Base-by-base conservation (phyloP, 306 rosid species). In the Citrullus mucosospermus region DNA sequence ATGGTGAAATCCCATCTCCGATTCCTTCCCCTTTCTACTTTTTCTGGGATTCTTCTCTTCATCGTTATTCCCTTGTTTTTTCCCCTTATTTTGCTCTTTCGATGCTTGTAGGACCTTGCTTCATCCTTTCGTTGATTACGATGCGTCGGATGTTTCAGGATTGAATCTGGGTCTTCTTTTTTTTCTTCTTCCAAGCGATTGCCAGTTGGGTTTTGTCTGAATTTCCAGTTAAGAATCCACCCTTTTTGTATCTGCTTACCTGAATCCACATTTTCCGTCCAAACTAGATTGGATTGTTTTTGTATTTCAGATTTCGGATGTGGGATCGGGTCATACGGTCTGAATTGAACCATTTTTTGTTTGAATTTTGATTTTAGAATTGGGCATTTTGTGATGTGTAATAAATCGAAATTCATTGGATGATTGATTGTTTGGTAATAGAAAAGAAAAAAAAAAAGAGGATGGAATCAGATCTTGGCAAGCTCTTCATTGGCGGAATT, bases 401-500 rank as follows among this genome's bases (percentile, higher is more conserved):
- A 25, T 78, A 46, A 63, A 50, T 43, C 30, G 32, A 5, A 78
- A 51, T 51, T 36, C 55, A 36, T 78, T 81, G 81, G 79, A 76
- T 83, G 75, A 76, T 69, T 59, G 65, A 44, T 50, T 78, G 61
- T 82, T 79, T 85, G 77, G 73, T 63, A 20, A 54, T 88, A 85
- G 57, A 80, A 82, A 51, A 48, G 1, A 4, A 48, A 3, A 11
- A 3, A 11, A 13, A 48, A 48, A 12, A 48, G 59, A 80, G 80
- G 93, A 93, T 93, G 98, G 96, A 91, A 84, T 88, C 98, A 80
- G 98, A 93, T 88, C 92, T 91, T 78, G 96, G 98, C 75, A 93
- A 93, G 93, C 97, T 93, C 89, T 93, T 93, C 93, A 91, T 93
- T 90, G 98, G 98, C 75, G 98, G 98, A 78, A 93, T 93, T 90